Conservation (phyloP, 768 basidiomycete genomes). For the Termitomyces sp. region DNA sequence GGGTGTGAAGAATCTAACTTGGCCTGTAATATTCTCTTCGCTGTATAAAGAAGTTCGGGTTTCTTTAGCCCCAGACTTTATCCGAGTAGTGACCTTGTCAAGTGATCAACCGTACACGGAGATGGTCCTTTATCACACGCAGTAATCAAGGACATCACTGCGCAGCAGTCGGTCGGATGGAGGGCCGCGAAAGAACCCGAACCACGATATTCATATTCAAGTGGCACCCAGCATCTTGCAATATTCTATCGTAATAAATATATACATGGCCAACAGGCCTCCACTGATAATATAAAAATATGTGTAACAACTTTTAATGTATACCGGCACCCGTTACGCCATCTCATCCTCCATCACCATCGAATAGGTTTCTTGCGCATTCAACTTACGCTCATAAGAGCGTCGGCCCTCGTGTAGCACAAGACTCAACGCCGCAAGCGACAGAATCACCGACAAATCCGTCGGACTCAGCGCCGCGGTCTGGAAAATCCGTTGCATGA, state of each 20-base stretch:
- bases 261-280: neutral
- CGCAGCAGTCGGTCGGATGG: too few species aligned
- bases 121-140: neutral
- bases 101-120: constrained; percentile 1
- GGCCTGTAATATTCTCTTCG: too few species aligned
- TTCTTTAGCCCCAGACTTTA: constrained; percentile 6
- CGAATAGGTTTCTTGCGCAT: constrained; percentile 49
- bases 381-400: constrained; percentile 66
- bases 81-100: constrained; percentile 10
- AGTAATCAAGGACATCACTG: too few species aligned
- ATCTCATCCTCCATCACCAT: constrained; percentile 58
- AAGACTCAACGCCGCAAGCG: constrained; percentile 63
- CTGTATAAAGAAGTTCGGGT: too few species aligned
- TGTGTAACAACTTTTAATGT: neutral
- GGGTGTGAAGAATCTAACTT: too few species aligned
- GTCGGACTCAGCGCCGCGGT: constrained; percentile 70
- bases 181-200: too few species aligned
- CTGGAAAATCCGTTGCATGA: constrained; percentile 92
- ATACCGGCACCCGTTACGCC: constrained; percentile 1
- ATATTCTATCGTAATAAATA: neutral
- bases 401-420: constrained; percentile 75
- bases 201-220: too few species aligned
- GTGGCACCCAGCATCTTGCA: too few species aligned
- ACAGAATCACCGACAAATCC: constrained; percentile 71
- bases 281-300: neutral